Evolutionary conservation across 495 filamentous ascomycete genomes (phyloP).

Genomic region (Lindgomyces ingoldianus): DNA sequence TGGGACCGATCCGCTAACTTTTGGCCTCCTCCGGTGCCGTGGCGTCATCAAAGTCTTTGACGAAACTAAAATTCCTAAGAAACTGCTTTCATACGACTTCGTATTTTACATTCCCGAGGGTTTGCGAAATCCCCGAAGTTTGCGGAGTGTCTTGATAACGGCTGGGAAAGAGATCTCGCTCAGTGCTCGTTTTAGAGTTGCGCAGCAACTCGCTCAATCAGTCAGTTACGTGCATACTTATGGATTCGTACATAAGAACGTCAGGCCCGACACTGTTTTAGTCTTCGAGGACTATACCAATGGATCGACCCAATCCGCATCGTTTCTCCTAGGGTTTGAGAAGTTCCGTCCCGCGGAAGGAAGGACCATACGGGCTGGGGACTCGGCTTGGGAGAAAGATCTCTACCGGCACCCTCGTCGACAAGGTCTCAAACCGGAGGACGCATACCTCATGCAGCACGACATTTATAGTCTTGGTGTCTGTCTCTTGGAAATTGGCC

Average conservation of each 20-base stretch:
- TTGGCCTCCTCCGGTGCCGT: slow-evolving; percentile 15
- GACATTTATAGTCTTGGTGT: slow-evolving; percentile 68
- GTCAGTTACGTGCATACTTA: slow-evolving; percentile 56
- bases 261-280: slow-evolving; percentile 57
- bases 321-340: slow-evolving; percentile 57
- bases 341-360: slow-evolving; percentile 49
- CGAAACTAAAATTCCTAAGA: background rate
- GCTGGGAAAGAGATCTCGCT: slow-evolving; percentile 26
- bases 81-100: background rate
- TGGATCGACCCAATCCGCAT: slow-evolving; percentile 27
- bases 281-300: slow-evolving; percentile 45
- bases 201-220: slow-evolving; percentile 49
- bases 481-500: slow-evolving; percentile 61
- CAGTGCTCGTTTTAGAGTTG: slow-evolving; percentile 45
- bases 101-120: slow-evolving; percentile 4
- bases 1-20: slow-evolving; percentile 18
- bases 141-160: background rate
- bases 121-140: background rate
- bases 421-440: slow-evolving; percentile 48
- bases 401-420: slow-evolving; percentile 61
- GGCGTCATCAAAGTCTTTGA: slow-evolving; percentile 11
- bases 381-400: slow-evolving; percentile 50
- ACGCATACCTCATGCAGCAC: slow-evolving; percentile 59
- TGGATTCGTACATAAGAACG: slow-evolving; percentile 60
- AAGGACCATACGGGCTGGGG: slow-evolving; percentile 46